Evolutionary conservation across 176 grass and related monocot species (phyloP).

Genomic region (Pontederia paniculata): DNA sequence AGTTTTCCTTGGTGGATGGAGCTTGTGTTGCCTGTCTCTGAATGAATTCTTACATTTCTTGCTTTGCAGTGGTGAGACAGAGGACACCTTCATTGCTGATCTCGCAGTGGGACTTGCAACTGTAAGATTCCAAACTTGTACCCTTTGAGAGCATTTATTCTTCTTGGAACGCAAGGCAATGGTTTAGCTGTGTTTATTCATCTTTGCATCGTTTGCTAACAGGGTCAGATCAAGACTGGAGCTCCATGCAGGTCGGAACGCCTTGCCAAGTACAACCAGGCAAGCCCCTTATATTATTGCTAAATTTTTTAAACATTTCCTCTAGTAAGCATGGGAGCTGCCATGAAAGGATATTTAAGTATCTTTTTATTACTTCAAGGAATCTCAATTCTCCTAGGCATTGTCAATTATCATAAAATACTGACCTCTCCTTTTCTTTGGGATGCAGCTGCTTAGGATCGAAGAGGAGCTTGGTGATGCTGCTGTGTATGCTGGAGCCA

Average conservation of each 20-base stretch:
- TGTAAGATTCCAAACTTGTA: conserved; percentile 20
- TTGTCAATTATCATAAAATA: conserved; percentile 2
- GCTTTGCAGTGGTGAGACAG: conserved; percentile 61
- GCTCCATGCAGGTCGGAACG: conserved; percentile 94
- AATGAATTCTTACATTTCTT: background rate
- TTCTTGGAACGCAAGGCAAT: background rate
- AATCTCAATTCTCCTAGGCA: no score
- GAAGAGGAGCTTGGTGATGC: conserved; percentile 79
- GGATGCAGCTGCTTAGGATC: conserved; percentile 77
- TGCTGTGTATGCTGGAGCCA: conserved; percentile 57
- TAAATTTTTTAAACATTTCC: no score
- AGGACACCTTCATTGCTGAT: conserved; percentile 96
- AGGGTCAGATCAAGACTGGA: conserved; percentile 98
- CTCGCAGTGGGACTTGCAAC: conserved; percentile 75
- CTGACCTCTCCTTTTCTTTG: background rate
- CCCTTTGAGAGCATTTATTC: no score
- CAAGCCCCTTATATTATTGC: conserved; percentile 3
- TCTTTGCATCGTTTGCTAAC: conserved; percentile 9
- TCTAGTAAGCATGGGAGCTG: no score
- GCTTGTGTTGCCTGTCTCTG: background rate
- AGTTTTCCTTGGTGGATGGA: no score
- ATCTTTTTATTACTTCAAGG: no score
- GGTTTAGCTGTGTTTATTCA: conserved; percentile 1
- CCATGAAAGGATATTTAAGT: no score
- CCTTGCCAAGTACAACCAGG: conserved; percentile 98